Evolutionary conservation across 2,329 filamentous ascomycete species (phyloP).

Genomic region (Arthroderma sp.): DNA sequence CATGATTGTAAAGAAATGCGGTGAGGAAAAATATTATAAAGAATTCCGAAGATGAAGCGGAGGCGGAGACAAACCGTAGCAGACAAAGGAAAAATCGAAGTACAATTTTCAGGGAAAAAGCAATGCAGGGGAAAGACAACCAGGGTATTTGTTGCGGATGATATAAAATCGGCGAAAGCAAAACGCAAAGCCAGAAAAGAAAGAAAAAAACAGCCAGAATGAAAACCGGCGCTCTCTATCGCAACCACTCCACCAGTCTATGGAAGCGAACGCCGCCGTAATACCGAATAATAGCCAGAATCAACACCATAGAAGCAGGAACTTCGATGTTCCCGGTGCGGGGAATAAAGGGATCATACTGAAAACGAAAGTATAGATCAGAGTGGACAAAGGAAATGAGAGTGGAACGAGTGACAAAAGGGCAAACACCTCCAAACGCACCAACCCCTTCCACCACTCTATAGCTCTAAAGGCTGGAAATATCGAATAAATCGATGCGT

Average conservation of each 20-base stretch:
- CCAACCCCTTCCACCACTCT: conserved; percentile 7
- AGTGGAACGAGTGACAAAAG: neutral
- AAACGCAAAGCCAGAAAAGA: neutral
- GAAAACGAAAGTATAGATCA: neutral
- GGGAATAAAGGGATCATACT: neutral
- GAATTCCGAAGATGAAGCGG: neutral
- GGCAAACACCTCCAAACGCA: conserved; percentile 3
- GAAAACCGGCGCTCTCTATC: conserved; percentile 1
- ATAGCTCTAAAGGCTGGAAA: conserved; percentile 5
- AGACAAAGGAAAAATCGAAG: too few relatives aligned
- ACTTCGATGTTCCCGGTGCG: neutral
- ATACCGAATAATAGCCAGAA: neutral
- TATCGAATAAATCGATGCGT: neutral
- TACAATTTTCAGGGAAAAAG: too few relatives aligned
- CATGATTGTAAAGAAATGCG: neutral
- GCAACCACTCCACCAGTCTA: conserved; percentile 4
- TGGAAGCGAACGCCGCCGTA: neutral
- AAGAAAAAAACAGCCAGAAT: neutral
- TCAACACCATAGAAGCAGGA: too few relatives aligned
- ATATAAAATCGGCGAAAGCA: neutral
- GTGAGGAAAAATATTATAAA: neutral
- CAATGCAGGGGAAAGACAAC: too few relatives aligned
- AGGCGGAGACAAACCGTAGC: too few relatives aligned
- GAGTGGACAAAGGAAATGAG: neutral
- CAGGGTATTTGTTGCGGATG: neutral